Conservation (phyloP, 345 rosid genomes). For the Sisymbrium irio region DNA sequence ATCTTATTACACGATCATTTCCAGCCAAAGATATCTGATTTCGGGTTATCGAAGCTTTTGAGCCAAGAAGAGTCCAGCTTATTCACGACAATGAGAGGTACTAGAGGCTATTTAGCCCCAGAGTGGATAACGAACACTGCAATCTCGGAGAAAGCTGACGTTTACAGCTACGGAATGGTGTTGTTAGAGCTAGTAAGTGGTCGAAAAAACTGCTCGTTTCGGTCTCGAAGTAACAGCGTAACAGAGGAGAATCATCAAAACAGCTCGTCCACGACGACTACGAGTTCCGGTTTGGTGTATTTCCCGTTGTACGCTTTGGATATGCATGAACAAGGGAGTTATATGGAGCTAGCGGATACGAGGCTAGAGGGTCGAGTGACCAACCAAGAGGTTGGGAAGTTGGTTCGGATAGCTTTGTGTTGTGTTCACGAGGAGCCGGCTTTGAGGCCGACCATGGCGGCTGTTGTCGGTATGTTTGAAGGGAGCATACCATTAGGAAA, state of each 20-base stretch:
- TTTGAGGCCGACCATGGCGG: constrained; percentile 59
- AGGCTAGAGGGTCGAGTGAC: constrained; percentile 72
- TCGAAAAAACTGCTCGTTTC: constrained; percentile 56
- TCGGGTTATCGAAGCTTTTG: constrained; percentile 71
- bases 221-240: constrained; percentile 44
- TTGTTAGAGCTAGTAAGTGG: constrained; percentile 77
- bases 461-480: constrained; percentile 70
- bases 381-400: constrained; percentile 51
- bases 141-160: constrained; percentile 76
- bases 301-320: constrained; percentile 86
- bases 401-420: constrained; percentile 62
- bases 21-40: constrained; percentile 68
- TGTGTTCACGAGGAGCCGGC: constrained; percentile 71
- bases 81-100: constrained; percentile 80
- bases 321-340: constrained; percentile 73
- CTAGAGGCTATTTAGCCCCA: constrained; percentile 84
- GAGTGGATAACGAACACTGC: constrained; percentile 82
- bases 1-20: constrained; percentile 65
- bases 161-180: constrained; percentile 87
- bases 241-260: constrained; percentile 41
- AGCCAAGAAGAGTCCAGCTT: constrained; percentile 61
- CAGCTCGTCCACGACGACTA: constrained; percentile 42
- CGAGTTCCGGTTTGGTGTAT: constrained; percentile 46
- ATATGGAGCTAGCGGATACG: constrained; percentile 73
- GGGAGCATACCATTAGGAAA: constrained; percentile 55